Base-by-base conservation (phyloP, 164 flowering plant species). In the Nymphaea thermarum region DNA sequence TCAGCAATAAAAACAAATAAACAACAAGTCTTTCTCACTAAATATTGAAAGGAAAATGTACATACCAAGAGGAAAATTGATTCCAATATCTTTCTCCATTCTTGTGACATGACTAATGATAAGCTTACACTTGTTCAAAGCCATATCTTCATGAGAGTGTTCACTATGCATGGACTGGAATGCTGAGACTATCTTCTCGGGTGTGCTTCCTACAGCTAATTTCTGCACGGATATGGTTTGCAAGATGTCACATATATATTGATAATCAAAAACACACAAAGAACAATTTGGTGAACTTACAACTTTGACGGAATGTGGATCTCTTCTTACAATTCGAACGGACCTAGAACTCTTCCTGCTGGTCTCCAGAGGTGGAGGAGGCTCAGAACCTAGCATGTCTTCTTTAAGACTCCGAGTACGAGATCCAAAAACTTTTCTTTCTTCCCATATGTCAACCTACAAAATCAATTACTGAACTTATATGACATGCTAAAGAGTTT, bases 361-460 rank as follows among this genome's bases (percentile, higher is more conserved):
- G 36, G 91, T 71, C 68, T 94, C 95, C 77, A 94, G 71, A 0
- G 97, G 91, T 11, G 86, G 90, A 15, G 86, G 93, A 2, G 69
- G 73, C 62, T 84, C 97, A 73, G 81, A 84, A 60, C 88, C 92
- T 71, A 88, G 90, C 91, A 94, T 88, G 62, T 86, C 64, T 71
- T 85, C 90, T 76, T 81, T 85, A 68, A 94, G 85, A 74, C 84
- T 82, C 73, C 68, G 69, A 41, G 86, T 74, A 15, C 74, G 88
- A 64, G 97, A 93, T 45, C 98, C 98, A 82, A 94, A 94, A 25
- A 94, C 96, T 78, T 72, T 89, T 78, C 97, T 86, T 75, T 94
- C 86, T 77, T 94, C 96, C 98, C 98, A 94, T 75, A 94, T 90
- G 66, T 68, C 77, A 75, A 91, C 90, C 97, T 91, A 72, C 8